phyloP scores from a whole-genome alignment of 2,329 filamentous ascomycete genomes.

The Alternaria sp. region DNA sequence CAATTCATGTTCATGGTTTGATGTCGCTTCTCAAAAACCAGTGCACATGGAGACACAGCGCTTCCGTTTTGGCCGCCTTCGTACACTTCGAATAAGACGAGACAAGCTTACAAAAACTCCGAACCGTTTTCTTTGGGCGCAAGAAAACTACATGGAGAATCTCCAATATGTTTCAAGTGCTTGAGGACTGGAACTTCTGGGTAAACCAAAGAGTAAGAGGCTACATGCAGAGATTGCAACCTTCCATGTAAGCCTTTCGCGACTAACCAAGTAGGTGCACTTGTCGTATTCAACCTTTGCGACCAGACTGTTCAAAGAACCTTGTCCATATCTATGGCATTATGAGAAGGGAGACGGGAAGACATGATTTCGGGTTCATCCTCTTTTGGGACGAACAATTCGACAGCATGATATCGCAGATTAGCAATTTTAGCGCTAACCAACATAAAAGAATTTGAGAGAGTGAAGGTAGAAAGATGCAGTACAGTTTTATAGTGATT shows the following conservation, averaged over 20 bases:
- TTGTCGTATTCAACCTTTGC: too few relatives aligned
- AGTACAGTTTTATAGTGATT: too few relatives aligned
- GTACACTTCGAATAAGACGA: background rate
- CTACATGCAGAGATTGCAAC: background rate
- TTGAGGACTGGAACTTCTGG: background rate
- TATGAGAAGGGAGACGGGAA: too few relatives aligned
- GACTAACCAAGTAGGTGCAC: too few relatives aligned
- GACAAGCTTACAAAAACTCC: background rate
- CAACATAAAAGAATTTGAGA: too few relatives aligned
- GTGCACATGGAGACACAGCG: background rate
- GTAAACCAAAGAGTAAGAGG: background rate
- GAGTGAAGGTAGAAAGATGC: background rate
- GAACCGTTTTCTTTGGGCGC: background rate
- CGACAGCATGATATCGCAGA: fast-evolving
- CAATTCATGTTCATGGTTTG: background rate
- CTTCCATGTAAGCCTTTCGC: too few relatives aligned
- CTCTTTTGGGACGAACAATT: too few relatives aligned
- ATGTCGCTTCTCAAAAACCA: background rate
- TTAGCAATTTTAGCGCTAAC: too few relatives aligned
- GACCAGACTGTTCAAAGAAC: too few relatives aligned
- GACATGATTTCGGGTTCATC: too few relatives aligned
- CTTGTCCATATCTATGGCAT: too few relatives aligned
- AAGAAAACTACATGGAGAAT: background rate
- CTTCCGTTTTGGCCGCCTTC: background rate
- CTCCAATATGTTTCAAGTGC: background rate